Conservation (phyloP, 208 protist genomes). For the Trypanosoma scelopori region DNA sequence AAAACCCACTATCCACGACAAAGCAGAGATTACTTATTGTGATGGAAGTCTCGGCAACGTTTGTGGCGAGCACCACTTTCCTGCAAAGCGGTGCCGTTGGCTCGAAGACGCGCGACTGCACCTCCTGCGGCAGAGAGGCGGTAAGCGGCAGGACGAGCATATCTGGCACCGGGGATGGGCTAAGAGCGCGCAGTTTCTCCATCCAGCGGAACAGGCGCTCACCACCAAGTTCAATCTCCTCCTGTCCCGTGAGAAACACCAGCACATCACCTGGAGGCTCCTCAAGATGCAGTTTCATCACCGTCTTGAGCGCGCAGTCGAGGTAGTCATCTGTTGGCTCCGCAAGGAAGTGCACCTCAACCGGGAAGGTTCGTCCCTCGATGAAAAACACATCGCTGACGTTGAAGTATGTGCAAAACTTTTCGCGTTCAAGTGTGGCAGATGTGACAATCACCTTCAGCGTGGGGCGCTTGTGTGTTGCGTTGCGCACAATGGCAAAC, state of each 20-base stretch:
- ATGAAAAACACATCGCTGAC: conserved; percentile 96
- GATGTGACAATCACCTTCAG: conserved; percentile 99
- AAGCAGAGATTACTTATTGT: conserved; percentile 99
- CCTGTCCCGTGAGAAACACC: conserved; percentile 99
- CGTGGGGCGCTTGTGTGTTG: conserved; percentile 82
- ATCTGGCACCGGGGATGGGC: conserved; percentile 78
- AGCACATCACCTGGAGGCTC: conserved; percentile 98
- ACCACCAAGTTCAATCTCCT: conserved; percentile 99
- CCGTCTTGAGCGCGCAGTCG: conserved; percentile 95
- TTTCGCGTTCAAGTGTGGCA: conserved; percentile 97
- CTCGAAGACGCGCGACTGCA: conserved; percentile 99
- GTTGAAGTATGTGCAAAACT: conserved; percentile 98
- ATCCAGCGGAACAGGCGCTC: conserved; percentile 95
- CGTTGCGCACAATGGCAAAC: conserved; percentile 97
- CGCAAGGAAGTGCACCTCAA: conserved; percentile 96
- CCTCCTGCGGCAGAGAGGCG: conserved; percentile 97
- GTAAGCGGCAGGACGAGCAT: conserved; percentile 98
- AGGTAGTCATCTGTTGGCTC: conserved; percentile 96
- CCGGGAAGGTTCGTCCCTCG: conserved; percentile 97
- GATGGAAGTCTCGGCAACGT: conserved; percentile 99
- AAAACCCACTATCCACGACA: conserved; percentile 98
- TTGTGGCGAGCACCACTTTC: conserved; percentile 99
- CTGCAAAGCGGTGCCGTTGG: conserved; percentile 88
- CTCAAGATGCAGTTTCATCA: conserved; percentile 98
- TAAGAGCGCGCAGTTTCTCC: conserved; percentile 59